Conservation (phyloP, 108 stramenopile species). For the Hondaea fermentalgiana region DNA sequence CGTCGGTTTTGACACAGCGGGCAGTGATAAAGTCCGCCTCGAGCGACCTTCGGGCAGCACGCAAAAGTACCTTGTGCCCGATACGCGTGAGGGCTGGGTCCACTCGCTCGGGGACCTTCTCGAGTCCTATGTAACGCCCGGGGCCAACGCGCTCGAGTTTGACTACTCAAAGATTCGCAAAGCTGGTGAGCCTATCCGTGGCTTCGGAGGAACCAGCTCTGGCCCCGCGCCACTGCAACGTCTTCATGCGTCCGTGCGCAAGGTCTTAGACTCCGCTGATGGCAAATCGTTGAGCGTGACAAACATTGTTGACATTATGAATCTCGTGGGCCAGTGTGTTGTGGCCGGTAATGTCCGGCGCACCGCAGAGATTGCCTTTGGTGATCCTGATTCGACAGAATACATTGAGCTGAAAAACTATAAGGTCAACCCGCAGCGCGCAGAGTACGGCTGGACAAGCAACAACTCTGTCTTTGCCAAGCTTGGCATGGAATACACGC, state of each 20-base stretch:
- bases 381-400: conserved; percentile 27
- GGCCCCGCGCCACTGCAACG: conserved; percentile 31
- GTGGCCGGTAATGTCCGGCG: conserved; percentile 49
- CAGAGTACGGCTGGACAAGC: conserved; percentile 43
- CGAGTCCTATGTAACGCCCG: conserved; percentile 34
- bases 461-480: conserved; percentile 46
- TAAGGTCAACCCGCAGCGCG: conserved; percentile 44
- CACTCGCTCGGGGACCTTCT: conserved; percentile 28
- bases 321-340: conserved; percentile 46
- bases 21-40: neutral
- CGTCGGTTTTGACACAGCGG: conserved; percentile 53
- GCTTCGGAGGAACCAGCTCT: conserved; percentile 46
- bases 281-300: conserved; percentile 36
- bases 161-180: conserved; percentile 34
- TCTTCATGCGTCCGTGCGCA: conserved; percentile 29
- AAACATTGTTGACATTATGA: conserved; percentile 52
- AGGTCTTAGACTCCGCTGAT: conserved; percentile 15
- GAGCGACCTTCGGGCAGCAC: neutral
- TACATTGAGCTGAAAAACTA: conserved; percentile 39
- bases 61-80: conserved; percentile 28
- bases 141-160: neutral
- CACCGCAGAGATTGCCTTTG: conserved; percentile 54
- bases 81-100: conserved; percentile 53
- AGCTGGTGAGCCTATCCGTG: conserved; percentile 46
- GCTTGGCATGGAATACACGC: conserved; percentile 50